Evolutionary conservation across 805 yeast species (phyloP).

Genomic region (Soucietia sequanensis): DNA sequence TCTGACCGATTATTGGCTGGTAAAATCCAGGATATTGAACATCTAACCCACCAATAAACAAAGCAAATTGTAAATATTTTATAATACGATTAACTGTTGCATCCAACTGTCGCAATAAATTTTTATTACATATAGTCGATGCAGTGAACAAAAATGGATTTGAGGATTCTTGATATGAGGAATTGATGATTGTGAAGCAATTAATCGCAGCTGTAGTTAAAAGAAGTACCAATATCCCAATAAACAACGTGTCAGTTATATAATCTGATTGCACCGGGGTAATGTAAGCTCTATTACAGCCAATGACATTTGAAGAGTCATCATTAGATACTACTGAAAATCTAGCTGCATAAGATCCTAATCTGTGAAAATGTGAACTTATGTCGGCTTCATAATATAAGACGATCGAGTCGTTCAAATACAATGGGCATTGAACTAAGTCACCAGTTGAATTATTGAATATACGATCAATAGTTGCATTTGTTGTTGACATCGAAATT

Average conservation of each 20-base stretch:
- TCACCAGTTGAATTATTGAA: slow-evolving; percentile 26
- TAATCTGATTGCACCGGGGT: slow-evolving; percentile 43
- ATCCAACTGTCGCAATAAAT: slow-evolving; percentile 53
- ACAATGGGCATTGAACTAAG: slow-evolving; percentile 34
- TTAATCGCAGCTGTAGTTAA: slow-evolving; percentile 42
- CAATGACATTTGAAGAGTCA: slow-evolving; percentile 33
- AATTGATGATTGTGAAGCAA: slow-evolving; percentile 38
- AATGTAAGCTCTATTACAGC: slow-evolving; percentile 47
- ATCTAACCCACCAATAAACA: slow-evolving; percentile 54
- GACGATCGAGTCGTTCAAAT: slow-evolving; percentile 34
- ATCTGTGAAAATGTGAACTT: slow-evolving; percentile 33
- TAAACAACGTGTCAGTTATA: slow-evolving; percentile 34
- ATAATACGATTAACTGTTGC: slow-evolving; percentile 52
- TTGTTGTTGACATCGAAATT: slow-evolving; percentile 9
- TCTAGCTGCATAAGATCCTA: slow-evolving; percentile 46
- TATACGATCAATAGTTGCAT: slow-evolving; percentile 16
- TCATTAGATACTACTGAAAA: slow-evolving; percentile 44
- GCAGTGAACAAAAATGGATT: slow-evolving; percentile 52
- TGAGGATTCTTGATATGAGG: slow-evolving; percentile 60
- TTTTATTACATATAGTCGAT: slow-evolving; percentile 58
- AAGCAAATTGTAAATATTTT: slow-evolving; percentile 56
- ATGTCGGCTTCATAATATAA: slow-evolving; percentile 40
- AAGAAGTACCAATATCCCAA: slow-evolving; percentile 38
- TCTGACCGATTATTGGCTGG: slow-evolving; percentile 50
- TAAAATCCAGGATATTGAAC: slow-evolving; percentile 62